These are phyloP conservation scores for Orbilia brochopaga DNA, from an alignment of 2,329 filamentous ascomycete genomes.

Conservation along the genomic window DNA sequence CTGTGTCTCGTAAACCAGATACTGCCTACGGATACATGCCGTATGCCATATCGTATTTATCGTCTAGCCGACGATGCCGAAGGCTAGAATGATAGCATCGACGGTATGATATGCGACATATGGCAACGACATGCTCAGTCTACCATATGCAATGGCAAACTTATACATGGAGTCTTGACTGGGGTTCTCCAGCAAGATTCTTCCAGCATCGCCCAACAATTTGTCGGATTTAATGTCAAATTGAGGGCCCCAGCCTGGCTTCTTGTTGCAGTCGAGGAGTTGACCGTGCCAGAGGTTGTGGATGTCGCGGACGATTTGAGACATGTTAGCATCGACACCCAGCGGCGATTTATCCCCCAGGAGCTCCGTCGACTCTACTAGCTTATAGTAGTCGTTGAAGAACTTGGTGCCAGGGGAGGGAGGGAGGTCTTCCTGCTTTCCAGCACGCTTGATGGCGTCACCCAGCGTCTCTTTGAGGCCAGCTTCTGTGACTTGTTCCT, in stretches of 20 bases:
- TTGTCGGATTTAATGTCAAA: conserved; percentile 4
- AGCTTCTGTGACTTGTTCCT: neutral
- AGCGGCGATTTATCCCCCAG: neutral
- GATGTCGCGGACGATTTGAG: neutral
- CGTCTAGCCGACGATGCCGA: neutral
- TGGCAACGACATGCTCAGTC: neutral
- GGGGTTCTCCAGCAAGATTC: neutral
- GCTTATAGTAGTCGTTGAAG: neutral
- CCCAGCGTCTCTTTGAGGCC: neutral
- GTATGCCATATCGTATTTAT: too few relatives aligned
- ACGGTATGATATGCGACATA: neutral
- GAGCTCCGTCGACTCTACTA: neutral
- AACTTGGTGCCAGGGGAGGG: neutral
- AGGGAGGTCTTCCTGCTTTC: neutral
- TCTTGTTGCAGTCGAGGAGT: neutral
- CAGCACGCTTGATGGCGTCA: neutral
- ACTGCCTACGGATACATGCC: too few relatives aligned
- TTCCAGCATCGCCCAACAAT: neutral
- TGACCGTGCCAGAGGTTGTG: neutral
- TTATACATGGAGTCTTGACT: neutral
- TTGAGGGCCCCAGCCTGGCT: neutral
- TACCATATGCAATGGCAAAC: conserved; percentile 2
- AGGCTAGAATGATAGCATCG: neutral
- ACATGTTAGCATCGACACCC: neutral
- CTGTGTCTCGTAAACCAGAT: too few relatives aligned